These are phyloP conservation scores for Annulohypoxylon stygium DNA, from an alignment of 495 filamentous ascomycete genomes.

Conservation along the genomic window DNA sequence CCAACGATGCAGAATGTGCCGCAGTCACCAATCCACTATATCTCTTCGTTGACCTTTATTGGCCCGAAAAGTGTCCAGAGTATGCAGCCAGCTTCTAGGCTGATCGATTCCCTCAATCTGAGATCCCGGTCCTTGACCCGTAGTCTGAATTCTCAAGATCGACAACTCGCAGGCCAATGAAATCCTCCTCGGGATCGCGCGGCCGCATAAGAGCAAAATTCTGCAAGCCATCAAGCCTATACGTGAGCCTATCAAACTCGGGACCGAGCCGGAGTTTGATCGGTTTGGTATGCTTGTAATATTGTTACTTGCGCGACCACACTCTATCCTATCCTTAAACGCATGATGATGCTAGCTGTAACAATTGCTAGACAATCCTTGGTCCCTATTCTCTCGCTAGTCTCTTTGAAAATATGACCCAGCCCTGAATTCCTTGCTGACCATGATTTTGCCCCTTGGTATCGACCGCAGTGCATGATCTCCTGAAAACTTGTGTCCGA, in stretches of 20 bases:
- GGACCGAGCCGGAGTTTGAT: neutral
- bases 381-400: neutral
- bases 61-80: neutral
- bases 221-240: constrained; percentile 3
- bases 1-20: neutral
- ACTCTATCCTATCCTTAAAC: too few relatives aligned
- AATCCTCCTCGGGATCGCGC: neutral
- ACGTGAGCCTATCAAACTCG: neutral
- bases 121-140: neutral
- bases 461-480: neutral
- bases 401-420: neutral
- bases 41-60: neutral
- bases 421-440: neutral
- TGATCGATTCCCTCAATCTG: neutral
- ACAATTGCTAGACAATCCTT: neutral
- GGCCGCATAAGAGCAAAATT: neutral
- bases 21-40: neutral
- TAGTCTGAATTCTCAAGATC: neutral
- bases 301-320: too few relatives aligned
- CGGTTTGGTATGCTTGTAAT: too few relatives aligned
- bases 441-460: neutral
- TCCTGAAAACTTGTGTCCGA: neutral
- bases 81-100: neutral
- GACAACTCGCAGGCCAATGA: neutral
- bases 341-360: neutral